Evolutionary conservation across 768 basidiomycete genomes (phyloP).

Genomic region (Leccinum ochraceum): DNA sequence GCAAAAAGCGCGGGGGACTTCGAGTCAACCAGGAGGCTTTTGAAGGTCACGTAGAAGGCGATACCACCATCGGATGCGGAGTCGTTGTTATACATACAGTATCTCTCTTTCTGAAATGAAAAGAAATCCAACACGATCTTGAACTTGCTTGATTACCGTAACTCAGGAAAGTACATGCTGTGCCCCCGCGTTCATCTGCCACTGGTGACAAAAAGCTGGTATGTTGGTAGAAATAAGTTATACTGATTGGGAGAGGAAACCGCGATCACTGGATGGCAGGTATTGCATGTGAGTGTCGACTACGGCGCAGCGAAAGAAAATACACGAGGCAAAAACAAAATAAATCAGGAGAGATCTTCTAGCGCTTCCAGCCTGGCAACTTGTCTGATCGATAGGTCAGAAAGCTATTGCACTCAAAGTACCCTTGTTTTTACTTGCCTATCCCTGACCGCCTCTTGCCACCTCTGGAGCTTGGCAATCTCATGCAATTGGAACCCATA

Average conservation of each 20-base stretch:
- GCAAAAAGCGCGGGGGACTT: not conserved
- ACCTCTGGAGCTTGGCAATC: constrained; percentile 88
- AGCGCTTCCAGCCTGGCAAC: constrained; percentile 51
- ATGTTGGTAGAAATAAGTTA: not conserved
- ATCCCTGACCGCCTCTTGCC: constrained; percentile 94
- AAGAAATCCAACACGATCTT: not conserved
- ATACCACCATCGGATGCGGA: not conserved
- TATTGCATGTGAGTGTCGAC: constrained; percentile 4
- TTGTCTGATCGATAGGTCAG: constrained; percentile 38
- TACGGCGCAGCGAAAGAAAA: constrained; percentile 10
- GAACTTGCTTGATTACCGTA: not conserved
- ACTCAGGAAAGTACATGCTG: not conserved
- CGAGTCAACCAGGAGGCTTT: not conserved
- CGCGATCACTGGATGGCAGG: not conserved
- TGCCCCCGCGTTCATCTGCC: not conserved
- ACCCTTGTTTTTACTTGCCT: constrained; percentile 43
- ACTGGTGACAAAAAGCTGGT: not conserved
- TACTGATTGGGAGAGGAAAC: not conserved
- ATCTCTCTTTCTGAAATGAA: not conserved
- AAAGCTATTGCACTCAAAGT: not conserved
- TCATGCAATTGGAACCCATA: constrained; percentile 98
- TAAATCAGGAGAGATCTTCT: constrained; percentile 35
- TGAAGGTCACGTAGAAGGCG: not conserved
- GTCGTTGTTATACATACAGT: not conserved
- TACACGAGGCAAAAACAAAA: not conserved